phyloP scores from a whole-genome alignment of 2,329 filamentous ascomycete species.

The Madurella mycetomatis region DNA sequence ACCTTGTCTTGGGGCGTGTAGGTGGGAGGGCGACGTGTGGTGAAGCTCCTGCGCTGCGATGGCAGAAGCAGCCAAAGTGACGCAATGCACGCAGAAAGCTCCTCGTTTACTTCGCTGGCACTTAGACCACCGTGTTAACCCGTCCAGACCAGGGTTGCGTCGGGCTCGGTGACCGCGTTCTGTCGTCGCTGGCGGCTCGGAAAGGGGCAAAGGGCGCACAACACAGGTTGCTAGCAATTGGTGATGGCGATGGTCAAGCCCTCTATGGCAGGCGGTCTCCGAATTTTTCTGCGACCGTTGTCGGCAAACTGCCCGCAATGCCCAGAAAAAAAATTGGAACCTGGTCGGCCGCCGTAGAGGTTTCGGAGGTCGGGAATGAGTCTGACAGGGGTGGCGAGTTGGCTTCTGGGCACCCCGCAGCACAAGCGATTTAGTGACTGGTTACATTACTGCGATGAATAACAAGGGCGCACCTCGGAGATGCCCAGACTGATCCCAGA shows the following conservation, averaged over 20 bases:
- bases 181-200: slow-evolving; percentile 5
- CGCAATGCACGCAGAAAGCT: slow-evolving; percentile 18
- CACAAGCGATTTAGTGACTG: slow-evolving; percentile 1
- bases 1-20: slow-evolving; percentile 26
- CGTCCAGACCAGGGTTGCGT: background rate
- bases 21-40: background rate
- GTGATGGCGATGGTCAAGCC: slow-evolving; percentile 10
- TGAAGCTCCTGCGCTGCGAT: slow-evolving; percentile 10
- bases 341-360: slow-evolving; percentile 9
- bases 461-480: slow-evolving; percentile 2
- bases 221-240: background rate
- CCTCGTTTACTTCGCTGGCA: slow-evolving; percentile 1
- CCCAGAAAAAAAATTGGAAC: slow-evolving; percentile 19
- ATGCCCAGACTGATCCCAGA: slow-evolving; percentile 2
- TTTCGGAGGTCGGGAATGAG: slow-evolving; percentile 19
- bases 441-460: slow-evolving; percentile 1
- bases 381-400: slow-evolving; percentile 6
- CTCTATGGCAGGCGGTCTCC: slow-evolving; percentile 13
- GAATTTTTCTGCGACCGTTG: slow-evolving; percentile 27
- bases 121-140: slow-evolving; percentile 3
- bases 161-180: slow-evolving; percentile 2
- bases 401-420: slow-evolving; percentile 6
- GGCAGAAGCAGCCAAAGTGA: slow-evolving; percentile 16
- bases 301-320: slow-evolving; percentile 23
- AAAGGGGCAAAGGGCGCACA: background rate